A percentile compares a stretch with the other conserved stretches of the same genome.
Conservation (phyloP, 306 rosid genomes). For the Lathyrus oleraceus region DNA sequence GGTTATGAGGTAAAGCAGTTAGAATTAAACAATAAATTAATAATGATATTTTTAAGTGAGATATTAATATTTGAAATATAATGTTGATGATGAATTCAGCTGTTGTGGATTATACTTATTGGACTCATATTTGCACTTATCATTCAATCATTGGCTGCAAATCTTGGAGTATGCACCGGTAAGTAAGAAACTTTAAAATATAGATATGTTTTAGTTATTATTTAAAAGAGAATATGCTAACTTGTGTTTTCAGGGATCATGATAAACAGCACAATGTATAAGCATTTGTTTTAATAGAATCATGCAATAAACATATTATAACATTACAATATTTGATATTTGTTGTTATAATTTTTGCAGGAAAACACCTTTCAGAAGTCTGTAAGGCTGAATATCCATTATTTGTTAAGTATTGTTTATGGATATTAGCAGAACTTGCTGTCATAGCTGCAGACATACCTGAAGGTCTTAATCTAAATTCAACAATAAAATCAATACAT, state of each 20-base stretch:
- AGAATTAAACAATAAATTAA: not conserved
- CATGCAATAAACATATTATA: not conserved
- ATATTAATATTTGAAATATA: not conserved
- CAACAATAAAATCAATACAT: not conserved
- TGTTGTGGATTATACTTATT: conserved; percentile 79
- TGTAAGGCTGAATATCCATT: conserved; percentile 81
- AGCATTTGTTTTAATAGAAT: not conserved
- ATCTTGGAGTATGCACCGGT: conserved; percentile 89
- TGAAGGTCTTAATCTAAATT: conserved; percentile 48
- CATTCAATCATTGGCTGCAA: conserved; percentile 86
- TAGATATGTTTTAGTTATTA: not conserved
- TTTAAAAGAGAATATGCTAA: not conserved
- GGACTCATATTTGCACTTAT: conserved; percentile 82
- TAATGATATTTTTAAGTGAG: not conserved
- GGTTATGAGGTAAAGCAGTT: conserved; percentile 62
- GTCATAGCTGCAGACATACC: conserved; percentile 95
- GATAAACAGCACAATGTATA: too few species aligned
- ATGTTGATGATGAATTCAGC: conserved; percentile 43
- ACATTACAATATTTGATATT: not conserved
- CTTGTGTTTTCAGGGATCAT: too few species aligned
- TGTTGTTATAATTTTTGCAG: conserved; percentile 38
- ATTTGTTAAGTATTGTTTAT: conserved; percentile 64
- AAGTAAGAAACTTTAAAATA: not conserved
- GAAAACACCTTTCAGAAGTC: conserved; percentile 82
- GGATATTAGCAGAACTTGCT: conserved; percentile 84